A percentile compares a stretch with the other conserved stretches of the same genome.
Conservation (phyloP, 768 basidiomycete species). For the Cytidiella melzeri region DNA sequence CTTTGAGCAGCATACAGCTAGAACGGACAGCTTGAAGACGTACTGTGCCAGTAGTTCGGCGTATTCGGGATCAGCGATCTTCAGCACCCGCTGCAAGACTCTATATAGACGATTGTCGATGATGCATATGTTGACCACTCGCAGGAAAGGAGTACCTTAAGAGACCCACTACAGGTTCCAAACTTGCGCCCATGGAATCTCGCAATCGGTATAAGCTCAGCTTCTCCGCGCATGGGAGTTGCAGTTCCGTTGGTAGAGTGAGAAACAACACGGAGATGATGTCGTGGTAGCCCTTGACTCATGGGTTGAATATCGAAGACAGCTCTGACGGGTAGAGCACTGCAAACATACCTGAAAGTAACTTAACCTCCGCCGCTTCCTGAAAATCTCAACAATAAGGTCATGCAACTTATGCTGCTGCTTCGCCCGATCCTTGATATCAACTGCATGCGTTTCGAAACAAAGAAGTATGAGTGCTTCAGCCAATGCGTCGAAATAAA, state of each 20-base stretch:
- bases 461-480: neutral
- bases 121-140: neutral
- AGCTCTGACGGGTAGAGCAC: neutral
- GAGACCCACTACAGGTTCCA: slow-evolving; percentile 82
- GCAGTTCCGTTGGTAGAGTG: slow-evolving; percentile 58
- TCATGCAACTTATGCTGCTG: slow-evolving; percentile 64
- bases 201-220: slow-evolving; percentile 72
- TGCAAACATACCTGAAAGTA: slow-evolving; percentile 74
- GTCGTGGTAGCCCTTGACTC: slow-evolving; percentile 80
- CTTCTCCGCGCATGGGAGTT: slow-evolving; percentile 57
- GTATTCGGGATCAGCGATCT: slow-evolving; percentile 62
- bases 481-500: slow-evolving; percentile 3
- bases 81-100: slow-evolving; percentile 67
- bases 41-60: slow-evolving; percentile 65
- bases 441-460: slow-evolving; percentile 12
- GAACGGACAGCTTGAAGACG: slow-evolving; percentile 72
- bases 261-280: slow-evolving; percentile 81
- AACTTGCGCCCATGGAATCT: slow-evolving; percentile 81
- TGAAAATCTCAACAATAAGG: slow-evolving; percentile 70
- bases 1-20: slow-evolving; percentile 29
- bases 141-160: slow-evolving; percentile 43
- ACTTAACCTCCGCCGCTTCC: slow-evolving; percentile 61
- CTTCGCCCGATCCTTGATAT: slow-evolving; percentile 37
- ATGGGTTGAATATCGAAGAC: neutral
- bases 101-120: slow-evolving; percentile 32